Conservation (phyloP, 164 flowering plant species). For the Macadamia tetraphylla region DNA sequence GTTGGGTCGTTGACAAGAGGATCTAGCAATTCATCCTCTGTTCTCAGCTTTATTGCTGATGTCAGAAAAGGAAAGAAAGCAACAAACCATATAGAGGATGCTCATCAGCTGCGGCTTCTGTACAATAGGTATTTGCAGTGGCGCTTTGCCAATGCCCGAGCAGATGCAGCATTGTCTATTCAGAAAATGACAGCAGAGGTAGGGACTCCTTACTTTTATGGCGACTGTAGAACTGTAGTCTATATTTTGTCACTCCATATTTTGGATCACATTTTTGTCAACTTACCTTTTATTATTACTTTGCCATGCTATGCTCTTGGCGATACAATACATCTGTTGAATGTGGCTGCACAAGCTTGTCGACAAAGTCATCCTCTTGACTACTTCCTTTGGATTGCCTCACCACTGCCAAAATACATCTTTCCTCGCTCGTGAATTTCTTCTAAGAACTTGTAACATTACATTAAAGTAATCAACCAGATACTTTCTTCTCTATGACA, state of each 20-base stretch:
- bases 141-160: conserved; percentile 72
- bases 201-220: conserved; percentile 2
- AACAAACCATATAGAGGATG: conserved; percentile 70
- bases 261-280: background rate
- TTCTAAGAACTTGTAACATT: too few relatives aligned
- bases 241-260: background rate
- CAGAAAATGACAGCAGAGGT: conserved; percentile 79
- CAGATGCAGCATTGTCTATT: conserved; percentile 44
- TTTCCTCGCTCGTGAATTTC: too few relatives aligned
- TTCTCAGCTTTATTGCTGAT: conserved; percentile 77
- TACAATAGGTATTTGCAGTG: conserved; percentile 87
- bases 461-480: too few relatives aligned
- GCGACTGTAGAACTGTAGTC: background rate
- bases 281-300: background rate
- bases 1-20: conserved; percentile 31
- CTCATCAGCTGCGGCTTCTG: conserved; percentile 70
- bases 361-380: too few relatives aligned
- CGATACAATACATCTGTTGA: too few relatives aligned
- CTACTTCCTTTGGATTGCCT: too few relatives aligned
- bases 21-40: conserved; percentile 53
- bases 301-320: too few relatives aligned
- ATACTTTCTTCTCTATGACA: too few relatives aligned
- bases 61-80: conserved; percentile 68
- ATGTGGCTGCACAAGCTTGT: too few relatives aligned
- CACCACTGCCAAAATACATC: too few relatives aligned